Evolutionary conservation across 2,329 filamentous ascomycete species (phyloP).

Genomic region (Monosporascus cannonballus): DNA sequence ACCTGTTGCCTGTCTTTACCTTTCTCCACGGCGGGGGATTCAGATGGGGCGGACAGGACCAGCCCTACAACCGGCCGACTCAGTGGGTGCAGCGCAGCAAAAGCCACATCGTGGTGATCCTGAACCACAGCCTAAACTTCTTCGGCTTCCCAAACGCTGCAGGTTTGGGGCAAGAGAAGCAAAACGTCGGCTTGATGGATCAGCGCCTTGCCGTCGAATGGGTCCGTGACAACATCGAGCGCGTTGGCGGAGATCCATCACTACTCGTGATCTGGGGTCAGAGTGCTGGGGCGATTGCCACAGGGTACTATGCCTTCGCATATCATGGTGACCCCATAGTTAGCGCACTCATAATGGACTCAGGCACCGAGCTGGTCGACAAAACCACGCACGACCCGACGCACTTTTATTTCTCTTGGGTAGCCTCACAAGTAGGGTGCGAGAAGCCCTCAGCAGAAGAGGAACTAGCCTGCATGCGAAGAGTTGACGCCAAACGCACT

Average conservation of each 20-base stretch:
- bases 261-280: slow-evolving; percentile 40
- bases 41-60: slow-evolving; percentile 28
- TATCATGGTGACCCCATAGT: slow-evolving; percentile 41
- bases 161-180: slow-evolving; percentile 16
- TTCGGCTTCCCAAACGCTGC: slow-evolving; percentile 26
- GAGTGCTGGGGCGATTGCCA: slow-evolving; percentile 36
- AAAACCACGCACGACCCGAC: slow-evolving; percentile 17
- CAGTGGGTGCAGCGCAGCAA: slow-evolving; percentile 25
- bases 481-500: not conserved
- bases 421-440: slow-evolving; percentile 28
- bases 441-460: slow-evolving; percentile 17
- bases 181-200: slow-evolving; percentile 44
- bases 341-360: slow-evolving; percentile 33
- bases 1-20: slow-evolving; percentile 30
- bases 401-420: slow-evolving; percentile 29
- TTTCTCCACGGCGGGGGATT: slow-evolving; percentile 39
- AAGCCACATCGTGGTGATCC: slow-evolving; percentile 29
- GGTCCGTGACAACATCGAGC: slow-evolving; percentile 39
- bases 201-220: slow-evolving; percentile 45
- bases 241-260: slow-evolving; percentile 39
- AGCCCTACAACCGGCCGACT: slow-evolving; percentile 33
- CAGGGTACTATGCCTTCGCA: slow-evolving; percentile 37
- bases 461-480: slow-evolving; percentile 30
- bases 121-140: slow-evolving; percentile 34
- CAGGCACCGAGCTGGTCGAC: slow-evolving; percentile 30